Percentiles rank a stretch among this genome's conserved stretches.
phyloP scores from a whole-genome alignment of 352 stramenopile genomes.

The Globisporangium recalcitrans region DNA sequence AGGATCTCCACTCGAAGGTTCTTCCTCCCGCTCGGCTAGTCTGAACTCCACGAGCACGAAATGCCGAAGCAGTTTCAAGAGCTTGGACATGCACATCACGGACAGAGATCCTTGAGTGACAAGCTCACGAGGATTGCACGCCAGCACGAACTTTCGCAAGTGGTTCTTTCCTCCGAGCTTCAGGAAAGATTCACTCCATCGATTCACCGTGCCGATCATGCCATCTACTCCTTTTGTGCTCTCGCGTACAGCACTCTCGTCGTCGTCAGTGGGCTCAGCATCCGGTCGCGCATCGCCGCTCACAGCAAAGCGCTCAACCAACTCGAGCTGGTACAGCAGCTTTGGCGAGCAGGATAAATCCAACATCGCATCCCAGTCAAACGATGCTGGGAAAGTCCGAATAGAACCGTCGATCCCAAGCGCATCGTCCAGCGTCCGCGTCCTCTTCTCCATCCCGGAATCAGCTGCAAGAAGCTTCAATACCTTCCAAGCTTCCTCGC shows the following conservation, averaged over 20 bases:
- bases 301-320: slow-evolving; percentile 57
- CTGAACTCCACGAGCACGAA: slow-evolving; percentile 53
- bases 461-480: slow-evolving; percentile 66
- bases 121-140: slow-evolving; percentile 27
- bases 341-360: slow-evolving; percentile 54
- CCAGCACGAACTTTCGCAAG: slow-evolving; percentile 51
- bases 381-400: slow-evolving; percentile 25
- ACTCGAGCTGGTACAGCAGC: slow-evolving; percentile 61
- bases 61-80: slow-evolving; percentile 69
- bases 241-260: not conserved
- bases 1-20: slow-evolving; percentile 17
- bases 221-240: slow-evolving; percentile 18
- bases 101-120: slow-evolving; percentile 38
- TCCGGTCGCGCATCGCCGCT: slow-evolving; percentile 24
- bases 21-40: slow-evolving; percentile 26
- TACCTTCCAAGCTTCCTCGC: slow-evolving; percentile 73
- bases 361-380: slow-evolving; percentile 60
- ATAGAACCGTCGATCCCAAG: slow-evolving; percentile 72
- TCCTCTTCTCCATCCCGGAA: slow-evolving; percentile 63
- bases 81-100: slow-evolving; percentile 61
- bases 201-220: slow-evolving; percentile 37
- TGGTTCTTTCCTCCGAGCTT: slow-evolving; percentile 53
- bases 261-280: slow-evolving; percentile 17
- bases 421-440: slow-evolving; percentile 53
- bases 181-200: slow-evolving; percentile 62